These are phyloP conservation scores for Fusarium tuaranense DNA, from an alignment of 2,329 filamentous ascomycete genomes.

Conservation along the genomic window DNA sequence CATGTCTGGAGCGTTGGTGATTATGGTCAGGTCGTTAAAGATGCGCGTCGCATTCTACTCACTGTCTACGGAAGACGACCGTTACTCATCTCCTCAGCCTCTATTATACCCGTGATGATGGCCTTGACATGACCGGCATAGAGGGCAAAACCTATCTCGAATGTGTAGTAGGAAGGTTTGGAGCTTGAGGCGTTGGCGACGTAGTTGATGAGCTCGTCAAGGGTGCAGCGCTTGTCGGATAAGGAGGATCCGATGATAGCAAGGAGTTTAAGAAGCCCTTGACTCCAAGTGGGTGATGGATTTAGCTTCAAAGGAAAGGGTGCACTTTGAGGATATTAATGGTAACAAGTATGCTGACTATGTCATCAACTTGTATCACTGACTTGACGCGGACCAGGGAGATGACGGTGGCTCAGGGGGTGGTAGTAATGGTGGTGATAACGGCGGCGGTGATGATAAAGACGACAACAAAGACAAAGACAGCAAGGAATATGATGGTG, in stretches of 20 bases:
- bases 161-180: neutral
- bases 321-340: neutral
- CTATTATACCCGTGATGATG: no score
- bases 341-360: no score
- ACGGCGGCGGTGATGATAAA: neutral
- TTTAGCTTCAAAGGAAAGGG: neutral
- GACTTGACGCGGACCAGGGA: neutral
- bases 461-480: neutral
- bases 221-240: neutral
- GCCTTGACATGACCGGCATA: no score
- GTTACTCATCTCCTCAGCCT: no score
- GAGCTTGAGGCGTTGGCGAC: neutral
- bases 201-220: constrained; percentile 6
- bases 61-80: no score
- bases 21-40: no score
- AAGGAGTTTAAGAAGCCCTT: no score
- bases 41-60: no score
- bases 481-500: no score
- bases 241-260: no score
- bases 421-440: neutral
- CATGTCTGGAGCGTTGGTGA: no score
- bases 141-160: no score
- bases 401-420: neutral
- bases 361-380: neutral
- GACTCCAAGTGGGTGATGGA: neutral